phyloP scores from a whole-genome alignment of 768 basidiomycete species.

The Lyophyllum shimeji region DNA sequence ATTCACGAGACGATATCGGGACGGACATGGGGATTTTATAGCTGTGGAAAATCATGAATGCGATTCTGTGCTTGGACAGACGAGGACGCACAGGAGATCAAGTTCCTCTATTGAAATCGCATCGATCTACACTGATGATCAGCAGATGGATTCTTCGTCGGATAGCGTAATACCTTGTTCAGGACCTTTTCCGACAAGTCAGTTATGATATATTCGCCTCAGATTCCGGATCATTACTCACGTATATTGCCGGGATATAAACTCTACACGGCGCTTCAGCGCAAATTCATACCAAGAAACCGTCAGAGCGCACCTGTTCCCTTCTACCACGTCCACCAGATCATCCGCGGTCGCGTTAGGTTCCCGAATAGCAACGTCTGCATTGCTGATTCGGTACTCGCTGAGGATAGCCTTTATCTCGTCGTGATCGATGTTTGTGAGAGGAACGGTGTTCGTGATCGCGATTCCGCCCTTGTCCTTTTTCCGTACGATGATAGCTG shows the following conservation, averaged over 20 bases:
- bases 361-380: constrained; percentile 91
- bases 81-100: constrained; percentile 70
- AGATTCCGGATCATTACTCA: constrained; percentile 35
- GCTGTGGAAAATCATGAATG: constrained; percentile 27
- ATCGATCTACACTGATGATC: constrained; percentile 65
- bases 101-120: constrained; percentile 98
- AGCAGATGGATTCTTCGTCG: constrained; percentile 1
- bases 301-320: constrained; percentile 67
- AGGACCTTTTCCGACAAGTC: constrained; percentile 49
- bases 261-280: constrained; percentile 51
- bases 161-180: constrained; percentile 62
- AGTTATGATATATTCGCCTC: not conserved
- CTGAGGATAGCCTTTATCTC: constrained; percentile 94
- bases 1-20: constrained; percentile 89
- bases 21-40: constrained; percentile 97
- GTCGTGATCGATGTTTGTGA: constrained; percentile 93
- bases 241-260: constrained; percentile 91
- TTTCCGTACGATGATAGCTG: constrained; percentile 77
- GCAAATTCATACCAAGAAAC: not conserved
- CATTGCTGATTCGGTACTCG: constrained; percentile 90
- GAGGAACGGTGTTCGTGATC: constrained; percentile 94
- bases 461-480: constrained; percentile 93
- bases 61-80: not conserved
- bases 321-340: constrained; percentile 95
- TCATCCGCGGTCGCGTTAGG: constrained; percentile 93